phyloP scores from a whole-genome alignment of 2,329 filamentous ascomycete genomes.

The Hypomyces perniciosus region DNA sequence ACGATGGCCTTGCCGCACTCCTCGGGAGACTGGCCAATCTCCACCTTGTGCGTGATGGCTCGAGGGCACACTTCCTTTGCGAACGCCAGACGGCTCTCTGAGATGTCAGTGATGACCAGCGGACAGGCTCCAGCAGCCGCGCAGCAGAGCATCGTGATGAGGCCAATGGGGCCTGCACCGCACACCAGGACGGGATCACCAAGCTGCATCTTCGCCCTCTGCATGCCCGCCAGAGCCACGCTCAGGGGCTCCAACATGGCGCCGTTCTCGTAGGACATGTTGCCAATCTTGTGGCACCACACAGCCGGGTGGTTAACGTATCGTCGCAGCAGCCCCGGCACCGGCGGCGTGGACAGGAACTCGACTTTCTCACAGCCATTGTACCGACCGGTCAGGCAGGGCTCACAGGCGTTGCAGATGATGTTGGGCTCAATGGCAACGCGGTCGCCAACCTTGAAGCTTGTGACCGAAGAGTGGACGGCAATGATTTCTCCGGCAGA shows the following conservation, averaged over 20 bases:
- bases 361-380: slow-evolving; percentile 84
- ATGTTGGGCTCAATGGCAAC: slow-evolving; percentile 93
- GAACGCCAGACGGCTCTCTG: slow-evolving; percentile 76
- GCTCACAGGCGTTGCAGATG: slow-evolving; percentile 85
- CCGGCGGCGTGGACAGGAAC: slow-evolving; percentile 87
- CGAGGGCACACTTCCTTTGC: slow-evolving; percentile 77
- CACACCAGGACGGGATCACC: slow-evolving; percentile 87
- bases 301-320: slow-evolving; percentile 92
- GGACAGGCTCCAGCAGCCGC: slow-evolving; percentile 84
- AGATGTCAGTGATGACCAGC: slow-evolving; percentile 91
- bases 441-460: slow-evolving; percentile 77
- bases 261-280: slow-evolving; percentile 88
- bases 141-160: slow-evolving; percentile 80
- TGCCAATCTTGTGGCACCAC: slow-evolving; percentile 94
- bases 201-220: slow-evolving; percentile 71
- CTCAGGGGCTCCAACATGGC: slow-evolving; percentile 85
- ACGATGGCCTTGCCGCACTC: slow-evolving; percentile 65
- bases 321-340: slow-evolving; percentile 77
- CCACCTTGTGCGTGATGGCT: slow-evolving; percentile 75
- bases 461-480: slow-evolving; percentile 71
- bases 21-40: slow-evolving; percentile 55
- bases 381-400: slow-evolving; percentile 86
- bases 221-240: slow-evolving; percentile 82
- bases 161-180: slow-evolving; percentile 87
- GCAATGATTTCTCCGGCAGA: slow-evolving; percentile 80